Evolutionary conservation across 75 land plant genomes (phyloP), one percentile per base, ranked within the genome.

Genomic region (Sequoiadendron giganteum): DNA sequence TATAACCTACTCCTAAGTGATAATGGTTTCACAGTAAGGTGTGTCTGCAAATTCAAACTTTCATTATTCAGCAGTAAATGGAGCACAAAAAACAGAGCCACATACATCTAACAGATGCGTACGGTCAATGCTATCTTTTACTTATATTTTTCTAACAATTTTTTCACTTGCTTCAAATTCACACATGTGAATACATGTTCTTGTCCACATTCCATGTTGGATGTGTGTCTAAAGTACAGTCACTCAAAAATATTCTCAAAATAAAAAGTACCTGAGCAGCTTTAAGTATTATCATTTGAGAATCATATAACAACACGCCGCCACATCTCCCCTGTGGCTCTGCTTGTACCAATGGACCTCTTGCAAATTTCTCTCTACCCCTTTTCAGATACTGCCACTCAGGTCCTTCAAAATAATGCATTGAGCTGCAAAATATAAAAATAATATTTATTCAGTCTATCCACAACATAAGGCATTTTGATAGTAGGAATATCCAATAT

Each of bases 371-470:
- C 88, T 97, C 99, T 87, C 96, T 89, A 18, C 99, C 99, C 90
- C 99, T 93, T 90, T 98, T 98, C 88, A 98, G 79, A 86, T 96
- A 87, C 70, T 93, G 91, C 97, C 99, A 96, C 34, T 98, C 95
- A 13, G 97, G 99, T 40, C 99, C 98, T 88, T 98, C 99, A 91
- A 96, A 97, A 86, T 95, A 97, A 88, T 98, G 99, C 96, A 98
- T 91, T 18, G 99, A 98, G 88, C 99, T 98, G 93, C 77, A 91
- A 89, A 85, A 21, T 49, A 77, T 40, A 19, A 47, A 85, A 30
- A 83, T 42, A 19, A 82, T 47, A 28, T 42, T 82, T n/a, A 47
- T 10, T 82, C 52, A 45, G 28, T 82, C 40, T 82, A 13, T 43
- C 52, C 32, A 45, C 54, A 47, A 45, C 48, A 47, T 11, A 47